These are phyloP conservation scores for Blastocystis sp. DNA, from an alignment of 352 stramenopile species.

Conservation along the genomic window DNA sequence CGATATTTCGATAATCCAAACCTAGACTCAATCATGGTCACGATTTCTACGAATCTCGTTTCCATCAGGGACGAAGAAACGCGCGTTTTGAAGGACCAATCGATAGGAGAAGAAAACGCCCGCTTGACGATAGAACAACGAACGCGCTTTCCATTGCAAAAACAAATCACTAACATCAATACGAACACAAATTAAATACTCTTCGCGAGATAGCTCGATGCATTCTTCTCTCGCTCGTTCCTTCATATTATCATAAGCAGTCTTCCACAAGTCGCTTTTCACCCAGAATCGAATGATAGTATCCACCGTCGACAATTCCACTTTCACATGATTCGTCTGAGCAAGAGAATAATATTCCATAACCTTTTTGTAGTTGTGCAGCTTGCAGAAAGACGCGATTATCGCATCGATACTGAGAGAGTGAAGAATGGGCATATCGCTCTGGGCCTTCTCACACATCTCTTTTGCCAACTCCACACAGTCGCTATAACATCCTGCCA, in stretches of 20 bases:
- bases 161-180: background rate
- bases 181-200: background rate
- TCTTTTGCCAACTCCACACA: background rate
- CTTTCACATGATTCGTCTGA: background rate
- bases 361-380: background rate
- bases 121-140: background rate
- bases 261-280: background rate
- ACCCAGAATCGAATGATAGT: background rate
- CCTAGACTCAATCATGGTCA: background rate
- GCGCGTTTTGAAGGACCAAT: background rate
- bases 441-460: constrained; percentile 1
- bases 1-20: constrained; percentile 9
- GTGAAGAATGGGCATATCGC: background rate
- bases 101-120: background rate
- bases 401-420: background rate
- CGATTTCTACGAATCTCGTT: background rate
- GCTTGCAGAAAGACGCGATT: background rate
- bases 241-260: constrained; percentile 2
- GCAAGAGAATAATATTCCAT: background rate
- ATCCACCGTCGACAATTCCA: constrained; percentile 1
- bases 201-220: background rate
- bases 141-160: background rate
- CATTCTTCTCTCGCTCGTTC: background rate
- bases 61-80: constrained; percentile 40
- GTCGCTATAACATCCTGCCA: background rate